Conservation (phyloP, 1,284 basidiomycete species). For the Cutaneotrichosporon mucoides region DNA sequence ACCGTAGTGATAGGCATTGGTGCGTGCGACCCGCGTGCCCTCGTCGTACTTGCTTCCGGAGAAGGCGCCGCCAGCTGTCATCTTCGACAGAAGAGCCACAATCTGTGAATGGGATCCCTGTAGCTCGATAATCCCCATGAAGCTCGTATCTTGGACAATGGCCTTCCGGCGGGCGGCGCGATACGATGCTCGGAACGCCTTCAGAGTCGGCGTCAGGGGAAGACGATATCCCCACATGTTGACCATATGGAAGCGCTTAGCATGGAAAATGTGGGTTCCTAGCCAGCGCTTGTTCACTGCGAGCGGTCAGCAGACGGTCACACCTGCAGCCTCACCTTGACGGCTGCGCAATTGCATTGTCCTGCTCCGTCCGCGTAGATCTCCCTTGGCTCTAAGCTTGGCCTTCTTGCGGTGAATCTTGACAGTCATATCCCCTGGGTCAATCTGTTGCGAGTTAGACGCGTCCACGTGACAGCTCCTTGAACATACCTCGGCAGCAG, state of each 20-base stretch:
- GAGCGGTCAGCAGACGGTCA: not conserved
- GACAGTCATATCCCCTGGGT: constrained; percentile 61
- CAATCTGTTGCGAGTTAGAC: constrained; percentile 59
- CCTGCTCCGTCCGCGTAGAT: constrained; percentile 29
- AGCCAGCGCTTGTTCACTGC: constrained; percentile 80
- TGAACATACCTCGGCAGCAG: constrained; percentile 65
- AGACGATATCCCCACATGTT: constrained; percentile 84
- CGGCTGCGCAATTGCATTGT: constrained; percentile 35
- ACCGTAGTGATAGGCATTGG: constrained; percentile 38
- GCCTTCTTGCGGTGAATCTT: constrained; percentile 50
- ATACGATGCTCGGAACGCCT: constrained; percentile 80
- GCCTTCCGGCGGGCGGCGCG: constrained; percentile 75
- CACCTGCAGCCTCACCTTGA: constrained; percentile 23
- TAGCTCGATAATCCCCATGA: constrained; percentile 69
- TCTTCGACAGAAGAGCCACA: constrained; percentile 53
- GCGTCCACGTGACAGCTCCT: not conserved
- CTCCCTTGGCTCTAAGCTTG: constrained; percentile 32
- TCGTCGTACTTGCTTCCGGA: constrained; percentile 49
- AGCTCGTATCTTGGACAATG: constrained; percentile 83
- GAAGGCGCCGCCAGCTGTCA: constrained; percentile 30
- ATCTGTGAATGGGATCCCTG: constrained; percentile 60
- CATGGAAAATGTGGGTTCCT: constrained; percentile 90
- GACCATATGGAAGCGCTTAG: constrained; percentile 88
- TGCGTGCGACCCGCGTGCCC: constrained; percentile 44
- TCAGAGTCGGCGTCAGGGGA: constrained; percentile 80